phyloP scores from a whole-genome alignment of 805 yeast species.

The Vanderwaltozyma verrucispora region DNA sequence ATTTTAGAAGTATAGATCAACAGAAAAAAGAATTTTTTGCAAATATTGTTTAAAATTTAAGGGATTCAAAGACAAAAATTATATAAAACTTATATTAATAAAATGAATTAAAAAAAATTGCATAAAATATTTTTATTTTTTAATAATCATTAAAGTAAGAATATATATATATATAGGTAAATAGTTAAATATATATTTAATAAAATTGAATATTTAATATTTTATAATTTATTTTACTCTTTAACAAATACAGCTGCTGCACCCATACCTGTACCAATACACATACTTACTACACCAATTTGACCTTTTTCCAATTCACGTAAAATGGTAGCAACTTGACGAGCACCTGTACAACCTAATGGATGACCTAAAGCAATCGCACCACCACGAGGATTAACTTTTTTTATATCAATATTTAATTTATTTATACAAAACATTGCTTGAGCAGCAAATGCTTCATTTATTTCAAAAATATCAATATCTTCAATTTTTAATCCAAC shows the following conservation, averaged over 20 bases:
- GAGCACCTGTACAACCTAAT: constrained; percentile 80
- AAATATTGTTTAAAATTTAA: constrained; percentile 1
- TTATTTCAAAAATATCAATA: constrained; percentile 71
- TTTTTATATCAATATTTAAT: constrained; percentile 53
- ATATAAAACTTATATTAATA: background rate
- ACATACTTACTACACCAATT: constrained; percentile 90
- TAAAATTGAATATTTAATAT: background rate
- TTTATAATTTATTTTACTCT: constrained; percentile 38
- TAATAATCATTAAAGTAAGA: background rate
- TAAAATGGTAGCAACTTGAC: constrained; percentile 83
- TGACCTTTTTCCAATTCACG: constrained; percentile 71
- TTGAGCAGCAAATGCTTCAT: constrained; percentile 97
- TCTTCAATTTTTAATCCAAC: constrained; percentile 52
- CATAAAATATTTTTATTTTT: background rate
- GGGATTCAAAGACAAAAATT: background rate
- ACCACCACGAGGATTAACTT: constrained; percentile 89
- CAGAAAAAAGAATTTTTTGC: constrained; percentile 10
- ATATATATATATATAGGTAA: background rate
- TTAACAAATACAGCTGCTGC: constrained; percentile 81
- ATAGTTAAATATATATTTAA: background rate
- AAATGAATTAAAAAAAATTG: background rate
- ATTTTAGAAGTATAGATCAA: constrained; percentile 11
- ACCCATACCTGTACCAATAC: constrained; percentile 98
- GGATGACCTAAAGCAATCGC: constrained; percentile 97
- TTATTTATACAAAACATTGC: constrained; percentile 64